Evolutionary conservation across 2,329 filamentous ascomycete species (phyloP).

Genomic region (Magnaporthiopsis rhizophila): DNA sequence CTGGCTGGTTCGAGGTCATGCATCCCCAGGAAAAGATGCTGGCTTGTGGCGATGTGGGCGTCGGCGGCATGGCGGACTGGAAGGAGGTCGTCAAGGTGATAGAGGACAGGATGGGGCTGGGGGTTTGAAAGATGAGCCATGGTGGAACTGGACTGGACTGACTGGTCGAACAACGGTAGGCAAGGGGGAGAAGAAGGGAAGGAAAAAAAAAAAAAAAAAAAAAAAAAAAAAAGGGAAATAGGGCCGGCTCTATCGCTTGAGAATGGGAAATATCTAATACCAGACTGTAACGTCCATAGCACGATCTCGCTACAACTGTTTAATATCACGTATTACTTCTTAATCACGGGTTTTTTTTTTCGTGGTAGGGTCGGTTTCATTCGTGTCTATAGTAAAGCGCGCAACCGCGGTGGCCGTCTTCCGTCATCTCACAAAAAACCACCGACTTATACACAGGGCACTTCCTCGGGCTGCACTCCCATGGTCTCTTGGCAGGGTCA

Average conservation of each 20-base stretch:
- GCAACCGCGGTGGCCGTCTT: no score
- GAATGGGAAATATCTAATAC: neutral
- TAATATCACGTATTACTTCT: neutral
- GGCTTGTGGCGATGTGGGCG: conserved; percentile 77
- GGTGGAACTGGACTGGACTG: no score
- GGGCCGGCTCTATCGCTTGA: neutral
- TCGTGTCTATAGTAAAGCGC: neutral
- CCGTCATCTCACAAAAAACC: neutral
- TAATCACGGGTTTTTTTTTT: neutral
- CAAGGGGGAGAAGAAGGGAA: no score
- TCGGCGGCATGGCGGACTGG: conserved; percentile 80
- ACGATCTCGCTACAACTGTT: neutral
- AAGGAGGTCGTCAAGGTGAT: conserved; percentile 61
- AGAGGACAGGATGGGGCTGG: conserved; percentile 38
- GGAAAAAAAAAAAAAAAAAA: neutral
- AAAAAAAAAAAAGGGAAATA: neutral
- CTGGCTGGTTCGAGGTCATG: conserved; percentile 61
- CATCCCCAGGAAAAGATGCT: conserved; percentile 66
- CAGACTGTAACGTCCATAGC: neutral
- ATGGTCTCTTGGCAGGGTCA: neutral
- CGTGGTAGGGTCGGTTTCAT: neutral
- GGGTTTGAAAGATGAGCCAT: neutral
- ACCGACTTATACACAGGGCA: neutral
- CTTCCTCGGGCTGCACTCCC: neutral
- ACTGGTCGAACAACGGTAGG: no score